Evolutionary conservation across 352 stramenopile species (phyloP).

Genomic region (Peronosclerospora sorghi): DNA sequence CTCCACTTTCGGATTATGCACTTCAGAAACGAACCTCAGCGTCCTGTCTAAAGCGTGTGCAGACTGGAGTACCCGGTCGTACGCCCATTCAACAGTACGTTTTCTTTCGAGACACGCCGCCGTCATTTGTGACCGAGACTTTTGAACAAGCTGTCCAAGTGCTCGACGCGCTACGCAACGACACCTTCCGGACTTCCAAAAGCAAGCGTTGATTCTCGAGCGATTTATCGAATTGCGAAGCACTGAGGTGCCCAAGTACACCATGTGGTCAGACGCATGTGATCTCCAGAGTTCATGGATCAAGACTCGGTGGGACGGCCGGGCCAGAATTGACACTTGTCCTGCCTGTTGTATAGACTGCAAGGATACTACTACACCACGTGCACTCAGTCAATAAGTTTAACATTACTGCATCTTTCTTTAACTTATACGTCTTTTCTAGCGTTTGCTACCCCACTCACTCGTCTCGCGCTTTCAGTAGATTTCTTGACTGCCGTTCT

Average conservation of each 20-base stretch:
- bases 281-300: no score
- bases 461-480: neutral
- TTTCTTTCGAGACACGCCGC: conserved; percentile 76
- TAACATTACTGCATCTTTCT: no score
- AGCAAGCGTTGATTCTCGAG: conserved; percentile 20
- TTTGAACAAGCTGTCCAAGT: conserved; percentile 49
- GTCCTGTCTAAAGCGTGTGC: conserved; percentile 44
- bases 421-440: no score
- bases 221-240: conserved; percentile 70
- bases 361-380: no score
- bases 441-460: no score
- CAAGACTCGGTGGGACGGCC: conserved; percentile 19
- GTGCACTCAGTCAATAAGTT: no score
- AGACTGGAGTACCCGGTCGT: conserved; percentile 35
- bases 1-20: conserved; percentile 43
- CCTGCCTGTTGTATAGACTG: no score
- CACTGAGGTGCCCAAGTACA: conserved; percentile 74
- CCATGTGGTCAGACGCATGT: conserved; percentile 13
- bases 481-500: conserved; percentile 13
- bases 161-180: conserved; percentile 35
- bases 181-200: conserved; percentile 34
- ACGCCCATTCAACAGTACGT: conserved; percentile 77
- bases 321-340: no score
- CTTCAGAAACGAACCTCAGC: conserved; percentile 30
- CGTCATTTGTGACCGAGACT: conserved; percentile 66